Conservation (phyloP, 129 eudicot species). For the Ambrosia artemisiifolia region DNA sequence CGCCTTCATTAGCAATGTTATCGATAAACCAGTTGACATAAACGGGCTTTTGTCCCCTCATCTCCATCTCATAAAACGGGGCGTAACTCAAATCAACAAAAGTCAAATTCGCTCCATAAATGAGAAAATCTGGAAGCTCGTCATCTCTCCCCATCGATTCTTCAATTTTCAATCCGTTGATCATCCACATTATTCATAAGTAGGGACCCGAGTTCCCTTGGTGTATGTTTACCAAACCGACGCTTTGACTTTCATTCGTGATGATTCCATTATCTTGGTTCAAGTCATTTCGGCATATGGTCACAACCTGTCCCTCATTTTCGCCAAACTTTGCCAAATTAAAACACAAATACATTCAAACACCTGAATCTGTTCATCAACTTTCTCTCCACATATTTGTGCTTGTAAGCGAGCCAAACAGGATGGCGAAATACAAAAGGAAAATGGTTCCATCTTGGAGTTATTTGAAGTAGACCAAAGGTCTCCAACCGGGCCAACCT, state of each 20-base stretch:
- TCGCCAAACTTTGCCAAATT: constrained; percentile 56
- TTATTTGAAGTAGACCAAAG: constrained; percentile 37
- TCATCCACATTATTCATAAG: constrained; percentile 30
- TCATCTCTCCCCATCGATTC: constrained; percentile 37
- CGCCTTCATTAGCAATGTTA: constrained; percentile 67
- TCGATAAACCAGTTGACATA: constrained; percentile 46
- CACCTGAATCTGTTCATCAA: constrained; percentile 9
- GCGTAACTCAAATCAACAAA: constrained; percentile 50
- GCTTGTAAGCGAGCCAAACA: constrained; percentile 44
- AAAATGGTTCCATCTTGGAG: constrained; percentile 41
- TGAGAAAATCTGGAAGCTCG: constrained; percentile 36
- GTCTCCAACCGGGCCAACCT: constrained; percentile 70
- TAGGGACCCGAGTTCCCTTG: constrained; percentile 34
- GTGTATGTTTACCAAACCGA: constrained; percentile 35
- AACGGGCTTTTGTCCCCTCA: constrained; percentile 47
- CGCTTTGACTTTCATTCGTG: constrained; percentile 38
- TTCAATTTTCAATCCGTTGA: constrained; percentile 40
- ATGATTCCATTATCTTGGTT: constrained; percentile 10
- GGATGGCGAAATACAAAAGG: constrained; percentile 29
- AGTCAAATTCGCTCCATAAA: constrained; percentile 69
- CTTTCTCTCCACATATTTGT: constrained; percentile 17
- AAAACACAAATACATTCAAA: constrained; percentile 66
- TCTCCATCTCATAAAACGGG: constrained; percentile 44
- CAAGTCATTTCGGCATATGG: constrained; percentile 38
- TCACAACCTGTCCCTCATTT: constrained; percentile 35